Evolutionary conservation across 2,329 filamentous ascomycete species (phyloP), one percentile per base, ranked within the genome.

Genomic region (Colletotrichum sp.): DNA sequence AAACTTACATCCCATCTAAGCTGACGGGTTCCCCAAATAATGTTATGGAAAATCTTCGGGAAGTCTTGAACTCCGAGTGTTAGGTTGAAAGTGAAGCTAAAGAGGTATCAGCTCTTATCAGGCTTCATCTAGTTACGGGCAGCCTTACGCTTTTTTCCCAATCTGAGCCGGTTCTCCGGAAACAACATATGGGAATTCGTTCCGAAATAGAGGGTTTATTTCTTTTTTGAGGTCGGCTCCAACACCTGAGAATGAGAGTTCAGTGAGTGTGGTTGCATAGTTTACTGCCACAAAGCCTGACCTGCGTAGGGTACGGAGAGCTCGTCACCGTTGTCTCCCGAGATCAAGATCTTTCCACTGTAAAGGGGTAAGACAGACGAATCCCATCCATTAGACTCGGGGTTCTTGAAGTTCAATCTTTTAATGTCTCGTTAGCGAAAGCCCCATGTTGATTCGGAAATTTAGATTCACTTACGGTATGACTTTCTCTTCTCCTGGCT

Each of bases 71-170:
- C 32, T 10, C 90, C 93, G 69, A 93, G 81, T 61, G 88, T 91
- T 1, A 92, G 92, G 77, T 92, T 93, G 34, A 93, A 86, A 0
- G 91, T 91, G 77, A 90, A 93, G 8, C 75, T 75, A 5, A 13
- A 30, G 13, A n/a, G 8, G 7, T 24, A 8, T 59, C 21, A 55
- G 52, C 18, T 30, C 5, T 34, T 7, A 21, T 14, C 14, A 13
- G 18, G 3, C 18, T 58, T 24, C 2, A 3, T 18, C 26, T 16
- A 16, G 2, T 4, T 48, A 52, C 5, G 48, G 67, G n/a, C 13
- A 28, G 26, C 7, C 24, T 34, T 70, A 65, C 75, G 55, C 62
- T 3, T 67, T 63, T n/a, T 75, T 76, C 18, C 52, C 56, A 5
- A 9, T 65, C 30, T 43, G 38, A 7, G 34, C 28, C 14, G 73